phyloP scores from a whole-genome alignment of 106 monocot genomes.

The Phalaenopsis aphrodite region DNA sequence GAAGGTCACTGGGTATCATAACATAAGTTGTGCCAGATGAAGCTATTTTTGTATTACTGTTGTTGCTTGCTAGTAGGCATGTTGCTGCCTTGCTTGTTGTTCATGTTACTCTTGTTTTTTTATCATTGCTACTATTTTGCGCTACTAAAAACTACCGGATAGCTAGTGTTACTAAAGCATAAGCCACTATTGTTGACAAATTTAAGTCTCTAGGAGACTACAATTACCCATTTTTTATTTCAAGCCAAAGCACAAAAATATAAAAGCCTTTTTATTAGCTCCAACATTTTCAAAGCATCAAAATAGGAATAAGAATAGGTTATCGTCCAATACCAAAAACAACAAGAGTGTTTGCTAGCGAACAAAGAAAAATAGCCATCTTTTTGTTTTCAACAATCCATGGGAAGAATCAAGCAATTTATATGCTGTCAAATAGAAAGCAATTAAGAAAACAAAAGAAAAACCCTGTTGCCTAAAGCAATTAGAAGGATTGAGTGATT shows the following conservation, averaged over 20 bases:
- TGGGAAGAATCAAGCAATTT: not conserved
- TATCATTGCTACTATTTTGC: not conserved
- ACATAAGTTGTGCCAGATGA: not conserved
- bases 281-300: not conserved
- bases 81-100: not conserved
- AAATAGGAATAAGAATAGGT: not conserved
- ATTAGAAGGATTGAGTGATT: no score
- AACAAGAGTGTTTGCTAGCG: not conserved
- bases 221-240: not conserved
- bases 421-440: no score
- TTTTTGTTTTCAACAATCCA: not conserved
- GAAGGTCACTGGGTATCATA: not conserved
- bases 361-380: not conserved
- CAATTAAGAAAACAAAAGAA: no score
- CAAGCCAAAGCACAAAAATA: not conserved
- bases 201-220: not conserved
- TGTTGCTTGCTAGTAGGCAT: not conserved
- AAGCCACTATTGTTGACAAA: not conserved
- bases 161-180: not conserved
- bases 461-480: no score
- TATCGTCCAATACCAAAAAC: not conserved
- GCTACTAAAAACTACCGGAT: not conserved
- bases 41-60: not conserved
- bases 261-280: not conserved
- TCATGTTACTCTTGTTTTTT: not conserved